These are phyloP conservation scores for Umbellularia californica DNA, from an alignment of 164 flowering plant species.

Conservation along the genomic window DNA sequence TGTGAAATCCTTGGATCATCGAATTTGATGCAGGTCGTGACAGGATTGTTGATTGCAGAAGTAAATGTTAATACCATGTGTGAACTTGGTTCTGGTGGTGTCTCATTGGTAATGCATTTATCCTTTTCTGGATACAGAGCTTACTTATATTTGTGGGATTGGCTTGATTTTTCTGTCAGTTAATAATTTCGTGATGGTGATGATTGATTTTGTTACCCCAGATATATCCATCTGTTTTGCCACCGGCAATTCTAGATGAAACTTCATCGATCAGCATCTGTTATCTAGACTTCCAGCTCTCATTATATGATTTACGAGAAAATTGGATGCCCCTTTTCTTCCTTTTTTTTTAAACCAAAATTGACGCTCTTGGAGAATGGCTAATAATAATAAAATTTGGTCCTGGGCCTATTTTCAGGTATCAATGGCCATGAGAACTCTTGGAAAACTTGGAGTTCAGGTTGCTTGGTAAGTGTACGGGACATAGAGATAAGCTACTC, in stretches of 20 bases:
- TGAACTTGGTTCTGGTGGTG: slow-evolving; percentile 96
- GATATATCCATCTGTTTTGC: neutral
- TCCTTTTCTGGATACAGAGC: neutral
- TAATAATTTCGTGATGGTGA: too few species aligned
- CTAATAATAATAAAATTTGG: neutral
- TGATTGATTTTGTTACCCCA: neutral
- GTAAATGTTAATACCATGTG: slow-evolving; percentile 94
- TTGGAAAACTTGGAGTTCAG: slow-evolving; percentile 33
- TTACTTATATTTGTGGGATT: neutral
- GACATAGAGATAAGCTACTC: neutral
- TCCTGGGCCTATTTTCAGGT: slow-evolving; percentile 23
- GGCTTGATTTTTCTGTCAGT: neutral
- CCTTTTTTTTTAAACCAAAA: neutral
- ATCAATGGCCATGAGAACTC: slow-evolving; percentile 38
- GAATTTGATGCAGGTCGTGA: slow-evolving; percentile 58
- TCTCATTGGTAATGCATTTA: slow-evolving; percentile 60
- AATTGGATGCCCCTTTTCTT: neutral
- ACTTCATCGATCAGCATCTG: too few species aligned
- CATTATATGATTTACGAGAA: neutral
- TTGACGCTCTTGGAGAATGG: neutral
- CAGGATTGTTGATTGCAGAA: slow-evolving; percentile 92
- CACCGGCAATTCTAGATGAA: too few species aligned
- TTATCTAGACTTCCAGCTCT: too few species aligned
- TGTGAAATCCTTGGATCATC: neutral
- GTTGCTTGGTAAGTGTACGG: slow-evolving; percentile 28